Base-by-base conservation (phyloP, 2,329 filamentous ascomycete species). In the Pseudocercospora pini-densiflorae region DNA sequence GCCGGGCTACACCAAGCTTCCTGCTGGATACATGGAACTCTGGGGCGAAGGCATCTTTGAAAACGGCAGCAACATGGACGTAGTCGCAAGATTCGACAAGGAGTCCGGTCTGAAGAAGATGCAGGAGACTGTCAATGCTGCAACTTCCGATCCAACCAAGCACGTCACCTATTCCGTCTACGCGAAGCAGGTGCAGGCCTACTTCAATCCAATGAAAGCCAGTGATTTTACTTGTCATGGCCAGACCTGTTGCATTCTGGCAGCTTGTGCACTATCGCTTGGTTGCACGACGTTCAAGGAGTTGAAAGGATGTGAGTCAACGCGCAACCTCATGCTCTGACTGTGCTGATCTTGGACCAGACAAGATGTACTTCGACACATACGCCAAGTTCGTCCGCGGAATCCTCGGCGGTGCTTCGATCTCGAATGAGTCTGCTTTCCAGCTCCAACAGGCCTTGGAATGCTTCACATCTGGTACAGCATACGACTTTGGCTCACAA, bases 191-290 rank as follows among this genome's bases (percentile, higher is more conserved):
- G 62, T 69, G 24, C 47, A 62, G 19, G 64, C 59, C 53, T 69
- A 62, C 54, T 65, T 65, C 59, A 65, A 68, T 29, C 64, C 67
- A 9, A 55, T 62, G n/a, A 62, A 62, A 10, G 14, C 53, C 16
- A 21, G 33, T 3, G 62, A 69, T 23, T 67, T 29, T 47, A 67
- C 62, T 1, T 23, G 31, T 14, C 47, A 53, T 5, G 60, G 47
- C n/a, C 29, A 62, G 12, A 62, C 45, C 2, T 62, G 45, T 47
- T n/a, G 33, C 31, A 53, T 62, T 16, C 27, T 62, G 27, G 53
- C 53, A 4, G 54, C 54, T 16, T 57, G 54, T 31, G 54, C 54
- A n/a, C 24, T 57, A 10, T 31, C 27, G 9, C 27, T 57, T 19
- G 23, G 54, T 21, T 57, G 54, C 29, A 57, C 16, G 10, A 57